Evolutionary conservation across 768 basidiomycete genomes (phyloP), one percentile per base, ranked within the genome.

Genomic region (Cystofilobasidium capitatum): DNA sequence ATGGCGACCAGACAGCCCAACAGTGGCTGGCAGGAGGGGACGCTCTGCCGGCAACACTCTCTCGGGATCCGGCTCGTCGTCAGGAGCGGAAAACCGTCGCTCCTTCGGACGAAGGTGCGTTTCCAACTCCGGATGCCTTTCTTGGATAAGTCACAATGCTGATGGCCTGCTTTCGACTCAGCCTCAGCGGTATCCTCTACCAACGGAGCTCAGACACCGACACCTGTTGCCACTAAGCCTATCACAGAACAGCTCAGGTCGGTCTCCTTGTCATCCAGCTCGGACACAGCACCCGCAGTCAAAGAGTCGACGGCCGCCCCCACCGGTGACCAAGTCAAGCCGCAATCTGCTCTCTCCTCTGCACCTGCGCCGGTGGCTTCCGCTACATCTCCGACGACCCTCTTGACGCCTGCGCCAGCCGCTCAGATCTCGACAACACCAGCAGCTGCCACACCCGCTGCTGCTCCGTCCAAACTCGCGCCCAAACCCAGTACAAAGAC

Each of bases 1-100:
- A 29, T 0, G 47, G 71, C 10, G 72, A 68, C 0, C 72, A 71
- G 33, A 59, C 65, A 6, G 44, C 66, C 1, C n/a, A 44, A 0
- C 69, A 69, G 2, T 74, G 74, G 74, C 54, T 51, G 2, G 24
- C 51, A 1, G 64, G 64, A 42, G 51, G 51, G 44, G 37, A 64
- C 29, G 47, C 45, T 36, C 45, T 33, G 13, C 62, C 45, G 35
- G 16, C 24, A 12, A 17, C 37, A 22, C 33, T 63, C 31, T 63
- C 62, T 31, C 62, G 37, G 51, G 47, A 63, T 54, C 62, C 62
- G 24, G 47, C 62, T 20, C n/a, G 45, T 7, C 33, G n/a, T 6
- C 33, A 36, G 10, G 62, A 51, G 37, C 26, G 20, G 24, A 42
- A 36, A 29, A 20, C 57, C 2, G 58, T 40, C 9, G 39, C 20